Evolutionary conservation across 441 rosid species (phyloP).

Genomic region (Sinapis alba): DNA sequence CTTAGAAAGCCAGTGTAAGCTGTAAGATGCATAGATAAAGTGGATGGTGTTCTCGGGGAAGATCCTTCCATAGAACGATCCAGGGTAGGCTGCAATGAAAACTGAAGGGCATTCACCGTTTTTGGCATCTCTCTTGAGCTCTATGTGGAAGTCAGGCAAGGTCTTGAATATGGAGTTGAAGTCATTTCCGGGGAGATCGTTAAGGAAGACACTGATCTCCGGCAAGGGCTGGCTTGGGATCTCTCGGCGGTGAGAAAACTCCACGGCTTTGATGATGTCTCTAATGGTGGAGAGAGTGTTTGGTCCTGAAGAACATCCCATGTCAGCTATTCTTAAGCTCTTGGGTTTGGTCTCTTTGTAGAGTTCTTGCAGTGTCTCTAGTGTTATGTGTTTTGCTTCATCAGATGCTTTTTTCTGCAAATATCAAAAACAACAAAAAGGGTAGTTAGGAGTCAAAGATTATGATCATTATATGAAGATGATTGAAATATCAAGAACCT

Average conservation of each 20-base stretch:
- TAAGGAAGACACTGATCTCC: conserved; percentile 64
- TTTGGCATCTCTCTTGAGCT: conserved; percentile 47
- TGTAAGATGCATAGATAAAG: conserved; percentile 69
- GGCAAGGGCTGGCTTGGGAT: conserved; percentile 42
- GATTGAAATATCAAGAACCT: conserved; percentile 46
- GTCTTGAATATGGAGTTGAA: conserved; percentile 80
- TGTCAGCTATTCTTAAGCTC: conserved; percentile 77
- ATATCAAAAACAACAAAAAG: background rate
- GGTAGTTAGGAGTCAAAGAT: background rate
- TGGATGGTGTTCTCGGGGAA: conserved; percentile 69
- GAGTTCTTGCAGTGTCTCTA: conserved; percentile 59
- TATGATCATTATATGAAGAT: background rate
- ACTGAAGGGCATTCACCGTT: conserved; percentile 43
- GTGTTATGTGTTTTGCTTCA: conserved; percentile 65
- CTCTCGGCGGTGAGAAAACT: conserved; percentile 27
- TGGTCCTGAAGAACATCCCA: conserved; percentile 91
- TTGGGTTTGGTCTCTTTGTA: conserved; percentile 48
- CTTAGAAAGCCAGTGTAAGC: conserved; percentile 94
- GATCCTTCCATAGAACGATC: conserved; percentile 83
- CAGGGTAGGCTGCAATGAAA: conserved; percentile 75
- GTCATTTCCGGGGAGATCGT: conserved; percentile 89
- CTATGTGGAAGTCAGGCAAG: conserved; percentile 67
- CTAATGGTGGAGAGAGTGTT: conserved; percentile 70
- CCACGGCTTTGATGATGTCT: conserved; percentile 58
- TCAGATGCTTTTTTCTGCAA: conserved; percentile 79